phyloP scores from a whole-genome alignment of 805 yeast genomes.

The Schwanniomyces polymorphus region DNA sequence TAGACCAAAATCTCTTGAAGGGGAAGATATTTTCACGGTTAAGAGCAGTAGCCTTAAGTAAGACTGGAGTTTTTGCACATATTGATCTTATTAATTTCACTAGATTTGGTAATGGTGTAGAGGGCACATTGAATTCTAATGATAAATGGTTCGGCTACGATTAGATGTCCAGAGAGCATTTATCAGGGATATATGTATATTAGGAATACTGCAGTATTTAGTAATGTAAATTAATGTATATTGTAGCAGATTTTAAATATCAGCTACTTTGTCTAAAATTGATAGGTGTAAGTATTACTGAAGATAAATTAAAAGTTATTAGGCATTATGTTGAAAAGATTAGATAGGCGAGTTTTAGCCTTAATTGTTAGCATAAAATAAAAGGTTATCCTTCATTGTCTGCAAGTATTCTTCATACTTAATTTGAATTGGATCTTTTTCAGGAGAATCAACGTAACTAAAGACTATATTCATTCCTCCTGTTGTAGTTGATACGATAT shows the following conservation, averaged over 20 bases:
- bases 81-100: conserved; percentile 21
- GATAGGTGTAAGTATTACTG: too few relatives aligned
- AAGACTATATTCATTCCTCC: conserved; percentile 38
- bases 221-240: neutral
- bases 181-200: neutral
- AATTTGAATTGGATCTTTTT: neutral
- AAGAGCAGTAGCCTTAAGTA: conserved; percentile 42
- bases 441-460: conserved; percentile 23
- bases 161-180: neutral
- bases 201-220: neutral
- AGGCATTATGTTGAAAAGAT: too few relatives aligned
- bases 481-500: conserved; percentile 24
- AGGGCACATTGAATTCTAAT: conserved; percentile 9
- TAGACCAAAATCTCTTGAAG: conserved; percentile 53
- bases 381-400: neutral
- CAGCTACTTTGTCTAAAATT: too few relatives aligned
- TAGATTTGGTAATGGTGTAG: conserved; percentile 23
- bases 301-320: too few relatives aligned
- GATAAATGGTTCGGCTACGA: conserved; percentile 13
- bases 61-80: conserved; percentile 42
- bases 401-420: neutral
- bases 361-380: neutral
- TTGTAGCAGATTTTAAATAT: neutral
- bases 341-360: too few relatives aligned
- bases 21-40: conserved; percentile 49